Evolutionary conservation across 176 grass and related monocot genomes (phyloP), one percentile per base, ranked within the genome.

Genomic region (Luzula sylvatica): DNA sequence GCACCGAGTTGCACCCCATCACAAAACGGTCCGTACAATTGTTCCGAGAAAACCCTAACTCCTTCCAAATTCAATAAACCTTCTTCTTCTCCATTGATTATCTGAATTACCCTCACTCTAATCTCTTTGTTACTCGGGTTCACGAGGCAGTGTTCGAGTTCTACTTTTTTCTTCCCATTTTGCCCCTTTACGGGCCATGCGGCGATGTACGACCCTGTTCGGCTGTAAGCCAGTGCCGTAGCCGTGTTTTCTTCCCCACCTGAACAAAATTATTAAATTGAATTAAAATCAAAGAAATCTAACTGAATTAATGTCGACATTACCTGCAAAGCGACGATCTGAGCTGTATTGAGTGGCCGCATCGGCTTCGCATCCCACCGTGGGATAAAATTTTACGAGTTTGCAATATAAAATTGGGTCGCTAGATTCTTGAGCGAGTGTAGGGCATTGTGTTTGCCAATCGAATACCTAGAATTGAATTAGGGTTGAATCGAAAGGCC

Each of bases 401-500:
- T 80, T 66, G 78, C 85, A 96, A 55, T 71, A 80, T 14, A 96
- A 71, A 13, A 77, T 52, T 51, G 65, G 13, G 11, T 63, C 63
- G 6, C 39, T 40, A 0, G 60, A 29, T 8, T 79, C 80, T 54
- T 77, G 69, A 40, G 85, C 92, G 3, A 96, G 81, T 4, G 85
- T 89, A 0, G 92, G 84, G 81, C 92, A 96, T 78, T 96, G 92
- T 52, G 78, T 86, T 72, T 89, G 92, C 92, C 92, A 96, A 71
- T 96, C 84, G 21, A 82, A 71, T 4, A 96, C 81, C 74, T 56
- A 30, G n/a, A 35, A 35, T 35, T n/a, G n/a, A n/a, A 61, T 26
- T 24, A 15, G 7, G 21, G 56, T 25, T 26, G 26, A 8, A 44
- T 25, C 20, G n/a, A n/a, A n/a, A n/a, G n/a, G n/a, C n/a, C n/a